phyloP scores from a whole-genome alignment of 352 stramenopile species.

The Thalassiosira sp. region DNA sequence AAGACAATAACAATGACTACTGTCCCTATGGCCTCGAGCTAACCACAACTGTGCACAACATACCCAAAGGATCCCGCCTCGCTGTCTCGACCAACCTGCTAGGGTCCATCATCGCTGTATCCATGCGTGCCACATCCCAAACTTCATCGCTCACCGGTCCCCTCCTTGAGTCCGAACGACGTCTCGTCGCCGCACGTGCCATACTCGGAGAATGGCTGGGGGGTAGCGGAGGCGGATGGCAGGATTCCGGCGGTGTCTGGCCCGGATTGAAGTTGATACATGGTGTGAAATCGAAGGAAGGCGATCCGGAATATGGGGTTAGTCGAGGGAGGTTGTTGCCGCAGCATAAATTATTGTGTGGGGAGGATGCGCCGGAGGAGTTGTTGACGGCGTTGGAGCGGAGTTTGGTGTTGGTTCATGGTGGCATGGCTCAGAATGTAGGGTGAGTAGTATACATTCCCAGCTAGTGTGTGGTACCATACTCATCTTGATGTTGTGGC shows the following conservation, averaged over 20 bases:
- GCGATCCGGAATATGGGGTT: slow-evolving; percentile 59
- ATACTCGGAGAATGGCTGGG: slow-evolving; percentile 75
- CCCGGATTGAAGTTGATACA: slow-evolving; percentile 67
- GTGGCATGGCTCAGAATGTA: slow-evolving; percentile 65
- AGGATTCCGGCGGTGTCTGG: slow-evolving; percentile 70
- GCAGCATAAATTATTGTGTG: slow-evolving; percentile 48
- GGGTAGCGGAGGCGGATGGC: slow-evolving; percentile 68
- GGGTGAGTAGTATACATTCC: slow-evolving; percentile 32
- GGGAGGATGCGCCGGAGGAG: slow-evolving; percentile 51
- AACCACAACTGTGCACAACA: slow-evolving; percentile 60
- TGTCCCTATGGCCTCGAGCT: slow-evolving; percentile 55
- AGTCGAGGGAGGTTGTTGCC: slow-evolving; percentile 64
- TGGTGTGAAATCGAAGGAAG: slow-evolving; percentile 36
- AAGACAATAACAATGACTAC: slow-evolving; percentile 2
- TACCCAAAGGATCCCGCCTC: slow-evolving; percentile 69
- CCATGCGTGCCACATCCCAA: slow-evolving; percentile 65
- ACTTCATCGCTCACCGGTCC: slow-evolving; percentile 42
- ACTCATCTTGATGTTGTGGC: too few relatives aligned
- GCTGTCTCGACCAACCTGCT: slow-evolving; percentile 70
- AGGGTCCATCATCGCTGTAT: slow-evolving; percentile 60
- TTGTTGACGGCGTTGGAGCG: slow-evolving; percentile 47
- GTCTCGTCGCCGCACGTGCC: slow-evolving; percentile 59
- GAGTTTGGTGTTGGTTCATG: slow-evolving; percentile 64
- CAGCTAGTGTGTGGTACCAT: too few relatives aligned
- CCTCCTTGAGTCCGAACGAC: slow-evolving; percentile 51